These are phyloP conservation scores for Ascochyta fabae DNA, from an alignment of 2,329 filamentous ascomycete genomes.

Conservation along the genomic window DNA sequence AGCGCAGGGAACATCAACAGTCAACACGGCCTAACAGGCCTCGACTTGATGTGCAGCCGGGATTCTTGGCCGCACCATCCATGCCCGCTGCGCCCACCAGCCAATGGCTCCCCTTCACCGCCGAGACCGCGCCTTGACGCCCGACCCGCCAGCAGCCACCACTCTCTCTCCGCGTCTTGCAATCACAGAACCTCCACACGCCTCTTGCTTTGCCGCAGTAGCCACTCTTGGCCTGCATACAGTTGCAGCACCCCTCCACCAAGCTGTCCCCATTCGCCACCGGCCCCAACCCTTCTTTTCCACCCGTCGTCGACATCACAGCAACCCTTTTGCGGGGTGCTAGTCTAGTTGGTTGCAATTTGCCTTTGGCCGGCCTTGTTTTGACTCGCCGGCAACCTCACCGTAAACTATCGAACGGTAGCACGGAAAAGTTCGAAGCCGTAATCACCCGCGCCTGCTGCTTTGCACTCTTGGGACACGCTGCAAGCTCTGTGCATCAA, in stretches of 20 bases:
- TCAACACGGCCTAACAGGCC: too few species aligned
- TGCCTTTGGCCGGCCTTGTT: not conserved
- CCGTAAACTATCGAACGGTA: constrained; percentile 13
- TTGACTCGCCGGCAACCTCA: constrained; percentile 6
- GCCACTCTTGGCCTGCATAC: constrained; percentile 10
- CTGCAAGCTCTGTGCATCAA: constrained; percentile 1
- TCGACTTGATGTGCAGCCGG: constrained; percentile 1
- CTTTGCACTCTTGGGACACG: not conserved
- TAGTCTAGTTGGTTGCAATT: constrained; percentile 1
- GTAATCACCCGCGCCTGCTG: constrained; percentile 6
- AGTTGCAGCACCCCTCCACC: constrained; percentile 1
- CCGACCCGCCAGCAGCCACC: not conserved
- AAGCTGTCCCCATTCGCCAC: not conserved
- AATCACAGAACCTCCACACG: constrained; percentile 12
- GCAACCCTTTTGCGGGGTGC: constrained; percentile 13
- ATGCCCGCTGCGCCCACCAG: not conserved
- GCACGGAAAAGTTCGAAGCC: constrained; percentile 1
- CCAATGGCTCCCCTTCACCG: constrained; percentile 2
- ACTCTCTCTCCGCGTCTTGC: constrained; percentile 9
- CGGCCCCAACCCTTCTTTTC: not conserved
- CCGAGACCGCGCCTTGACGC: not conserved
- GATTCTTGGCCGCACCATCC: not conserved
- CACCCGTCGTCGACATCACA: not conserved
- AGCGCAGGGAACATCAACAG: too few species aligned
- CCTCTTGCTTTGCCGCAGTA: constrained; percentile 9